phyloP scores from a whole-genome alignment of 2,329 filamentous ascomycete genomes.

The Talaromyces sp. region DNA sequence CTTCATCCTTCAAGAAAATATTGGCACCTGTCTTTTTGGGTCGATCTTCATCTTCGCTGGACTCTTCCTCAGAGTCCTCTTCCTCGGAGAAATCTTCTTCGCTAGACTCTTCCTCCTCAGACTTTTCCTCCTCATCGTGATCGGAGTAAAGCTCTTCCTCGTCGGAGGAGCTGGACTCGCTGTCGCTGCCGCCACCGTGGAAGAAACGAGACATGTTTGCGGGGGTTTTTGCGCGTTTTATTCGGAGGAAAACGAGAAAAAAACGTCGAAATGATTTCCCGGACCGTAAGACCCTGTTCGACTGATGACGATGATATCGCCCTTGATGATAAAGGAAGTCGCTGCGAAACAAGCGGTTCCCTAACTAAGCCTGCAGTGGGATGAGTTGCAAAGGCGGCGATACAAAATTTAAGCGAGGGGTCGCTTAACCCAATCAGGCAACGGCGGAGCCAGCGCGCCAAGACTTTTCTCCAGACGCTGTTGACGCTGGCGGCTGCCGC shows the following conservation, averaged over 20 bases:
- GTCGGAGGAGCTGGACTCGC: constrained; percentile 86
- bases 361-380: constrained; percentile 26
- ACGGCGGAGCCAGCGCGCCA: constrained; percentile 2
- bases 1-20: constrained; percentile 76
- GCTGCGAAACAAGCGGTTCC: constrained; percentile 1
- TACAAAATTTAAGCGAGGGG: constrained; percentile 47
- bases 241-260: constrained; percentile 11
- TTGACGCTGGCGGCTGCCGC: neutral
- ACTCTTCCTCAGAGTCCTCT: constrained; percentile 50
- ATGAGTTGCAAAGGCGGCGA: constrained; percentile 32
- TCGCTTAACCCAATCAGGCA: constrained; percentile 35
- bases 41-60: constrained; percentile 52
- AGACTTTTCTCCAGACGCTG: constrained; percentile 3
- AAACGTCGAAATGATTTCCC: constrained; percentile 17
- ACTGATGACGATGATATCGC: constrained; percentile 21
- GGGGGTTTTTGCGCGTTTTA: constrained; percentile 8
- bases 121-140: constrained; percentile 63
- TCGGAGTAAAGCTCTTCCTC: constrained; percentile 92
- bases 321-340: constrained; percentile 21
- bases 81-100: constrained; percentile 55
- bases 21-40: constrained; percentile 67
- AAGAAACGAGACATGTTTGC: constrained; percentile 88
- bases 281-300: constrained; percentile 24
- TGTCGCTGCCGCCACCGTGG: constrained; percentile 91
- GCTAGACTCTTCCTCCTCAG: constrained; percentile 49